Evolutionary conservation across 176 grass and related monocot species (phyloP).

Genomic region (Rhynchospora tenuis): DNA sequence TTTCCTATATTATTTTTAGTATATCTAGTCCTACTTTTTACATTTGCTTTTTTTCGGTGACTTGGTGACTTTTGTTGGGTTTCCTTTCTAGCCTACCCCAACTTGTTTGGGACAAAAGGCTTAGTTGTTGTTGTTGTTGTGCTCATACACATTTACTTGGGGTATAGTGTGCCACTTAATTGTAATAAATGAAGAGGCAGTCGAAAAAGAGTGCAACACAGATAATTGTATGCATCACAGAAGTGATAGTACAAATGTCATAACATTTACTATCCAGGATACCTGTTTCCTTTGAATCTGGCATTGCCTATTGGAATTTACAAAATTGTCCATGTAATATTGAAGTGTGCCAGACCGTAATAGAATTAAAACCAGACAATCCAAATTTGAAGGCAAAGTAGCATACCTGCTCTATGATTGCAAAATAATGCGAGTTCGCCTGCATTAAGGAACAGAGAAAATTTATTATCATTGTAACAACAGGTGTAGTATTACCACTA

Average conservation of each 20-base stretch:
- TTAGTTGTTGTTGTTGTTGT: too few relatives aligned
- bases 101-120: too few relatives aligned
- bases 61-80: too few relatives aligned
- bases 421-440: slow-evolving; percentile 97
- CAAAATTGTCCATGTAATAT: not conserved
- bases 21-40: too few relatives aligned
- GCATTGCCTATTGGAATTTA: not conserved
- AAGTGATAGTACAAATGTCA: not conserved
- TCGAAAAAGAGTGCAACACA: not conserved
- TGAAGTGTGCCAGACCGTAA: not conserved
- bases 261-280: not conserved
- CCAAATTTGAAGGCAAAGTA: not conserved
- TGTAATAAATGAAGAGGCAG: not conserved
- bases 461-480: not conserved
- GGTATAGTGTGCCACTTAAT: not conserved
- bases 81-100: too few relatives aligned
- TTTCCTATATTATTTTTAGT: too few relatives aligned
- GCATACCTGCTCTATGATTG: slow-evolving; percentile 95
- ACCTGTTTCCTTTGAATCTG: not conserved
- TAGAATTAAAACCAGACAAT: not conserved
- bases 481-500: too few relatives aligned
- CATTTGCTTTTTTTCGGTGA: too few relatives aligned
- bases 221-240: not conserved
- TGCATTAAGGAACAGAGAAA: slow-evolving; percentile 37
- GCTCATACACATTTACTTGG: too few relatives aligned